Evolutionary conservation across 805 yeast genomes (phyloP).

Genomic region (Candida broadrunensis): DNA sequence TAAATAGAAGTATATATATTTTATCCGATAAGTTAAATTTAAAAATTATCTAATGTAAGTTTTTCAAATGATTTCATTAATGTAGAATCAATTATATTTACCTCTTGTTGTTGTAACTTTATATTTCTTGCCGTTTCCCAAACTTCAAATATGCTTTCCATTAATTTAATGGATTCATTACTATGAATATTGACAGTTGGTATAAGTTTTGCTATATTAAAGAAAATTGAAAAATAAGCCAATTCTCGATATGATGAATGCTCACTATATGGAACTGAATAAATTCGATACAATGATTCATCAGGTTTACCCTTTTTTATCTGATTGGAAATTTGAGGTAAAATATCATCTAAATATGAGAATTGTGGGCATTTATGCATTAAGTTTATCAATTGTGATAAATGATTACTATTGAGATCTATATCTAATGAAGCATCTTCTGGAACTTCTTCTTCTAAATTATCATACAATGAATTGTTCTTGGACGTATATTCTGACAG

Average conservation of each 20-base stretch:
- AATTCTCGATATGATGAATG: constrained; percentile 89
- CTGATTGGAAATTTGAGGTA: constrained; percentile 21
- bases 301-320: constrained; percentile 17
- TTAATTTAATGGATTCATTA: constrained; percentile 18
- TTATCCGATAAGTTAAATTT: neutral
- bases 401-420: constrained; percentile 8
- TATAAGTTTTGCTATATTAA: constrained; percentile 53
- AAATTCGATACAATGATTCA: constrained; percentile 38
- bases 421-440: neutral
- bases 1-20: no score
- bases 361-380: constrained; percentile 17
- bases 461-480: neutral
- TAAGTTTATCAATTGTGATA: constrained; percentile 10
- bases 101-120: constrained; percentile 6
- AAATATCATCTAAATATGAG: constrained; percentile 25
- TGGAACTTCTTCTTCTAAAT: neutral
- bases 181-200: constrained; percentile 70
- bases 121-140: constrained; percentile 25
- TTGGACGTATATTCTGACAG: constrained; percentile 3
- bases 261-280: constrained; percentile 84
- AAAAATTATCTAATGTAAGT: constrained; percentile 8
- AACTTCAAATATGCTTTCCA: constrained; percentile 28
- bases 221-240: constrained; percentile 54
- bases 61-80: constrained; percentile 3
- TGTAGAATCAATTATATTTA: neutral